Percentiles rank a stretch among this genome's conserved stretches.
Evolutionary conservation across 768 basidiomycete species (phyloP).

Genomic region (Lyophyllum shimeji): DNA sequence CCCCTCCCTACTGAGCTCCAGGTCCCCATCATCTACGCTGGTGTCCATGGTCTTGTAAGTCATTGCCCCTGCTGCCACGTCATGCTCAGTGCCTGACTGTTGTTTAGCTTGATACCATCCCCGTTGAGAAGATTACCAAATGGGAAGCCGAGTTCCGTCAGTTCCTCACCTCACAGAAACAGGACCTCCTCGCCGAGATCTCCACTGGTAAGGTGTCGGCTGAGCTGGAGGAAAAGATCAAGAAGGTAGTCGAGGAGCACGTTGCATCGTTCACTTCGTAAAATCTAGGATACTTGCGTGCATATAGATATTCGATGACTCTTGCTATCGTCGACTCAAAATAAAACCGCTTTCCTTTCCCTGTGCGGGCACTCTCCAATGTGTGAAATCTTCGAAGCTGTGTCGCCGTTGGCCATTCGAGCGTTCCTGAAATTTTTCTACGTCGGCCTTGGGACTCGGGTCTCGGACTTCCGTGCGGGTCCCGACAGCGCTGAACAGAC

Average conservation of each 20-base stretch:
- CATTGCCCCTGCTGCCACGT: not conserved
- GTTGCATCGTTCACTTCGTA: conserved; percentile 77
- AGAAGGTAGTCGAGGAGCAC: conserved; percentile 91
- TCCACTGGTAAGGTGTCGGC: conserved; percentile 79
- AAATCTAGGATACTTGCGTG: conserved; percentile 18
- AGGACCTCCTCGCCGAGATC: conserved; percentile 80
- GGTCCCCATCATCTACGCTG: conserved; percentile 98
- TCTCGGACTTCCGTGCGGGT: no score
- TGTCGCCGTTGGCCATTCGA: not conserved
- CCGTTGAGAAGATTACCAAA: conserved; percentile 90
- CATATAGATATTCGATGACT: conserved; percentile 18
- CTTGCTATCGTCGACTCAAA: conserved; percentile 15
- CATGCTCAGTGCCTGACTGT: conserved; percentile 2
- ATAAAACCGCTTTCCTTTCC: conserved; percentile 12
- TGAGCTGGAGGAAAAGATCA: conserved; percentile 91
- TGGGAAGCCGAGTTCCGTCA: conserved; percentile 94
- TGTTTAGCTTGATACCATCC: conserved; percentile 84
- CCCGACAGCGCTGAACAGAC: no score
- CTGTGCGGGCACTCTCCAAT: not conserved
- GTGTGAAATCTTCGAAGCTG: not conserved
- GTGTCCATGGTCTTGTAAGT: conserved; percentile 96
- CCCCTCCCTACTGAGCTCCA: conserved; percentile 93
- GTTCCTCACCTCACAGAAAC: conserved; percentile 76
- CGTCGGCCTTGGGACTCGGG: no score
- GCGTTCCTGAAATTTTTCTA: no score